Conservation (phyloP, 2,329 filamentous ascomycete species). For the Penicillium sp. region DNA sequence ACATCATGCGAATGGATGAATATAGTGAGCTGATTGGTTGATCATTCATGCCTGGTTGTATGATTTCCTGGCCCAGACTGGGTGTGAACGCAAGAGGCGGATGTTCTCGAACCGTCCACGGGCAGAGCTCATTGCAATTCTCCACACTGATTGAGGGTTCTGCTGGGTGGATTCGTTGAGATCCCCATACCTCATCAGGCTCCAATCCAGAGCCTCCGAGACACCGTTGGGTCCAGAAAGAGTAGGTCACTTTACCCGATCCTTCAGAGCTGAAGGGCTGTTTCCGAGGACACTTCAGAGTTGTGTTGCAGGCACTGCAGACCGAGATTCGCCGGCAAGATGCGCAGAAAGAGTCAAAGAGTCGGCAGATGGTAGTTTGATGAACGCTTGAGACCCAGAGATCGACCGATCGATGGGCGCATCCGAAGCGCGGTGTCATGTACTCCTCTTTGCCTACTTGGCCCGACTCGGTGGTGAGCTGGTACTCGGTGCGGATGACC, state of each 20-base stretch:
- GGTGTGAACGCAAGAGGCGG: slow-evolving; percentile 35
- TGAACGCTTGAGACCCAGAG: slow-evolving; percentile 42
- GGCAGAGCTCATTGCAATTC: slow-evolving; percentile 40
- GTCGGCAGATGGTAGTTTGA: slow-evolving; percentile 37
- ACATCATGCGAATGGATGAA: slow-evolving; percentile 37
- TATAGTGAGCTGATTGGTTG: slow-evolving; percentile 36
- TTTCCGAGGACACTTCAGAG: slow-evolving; percentile 36
- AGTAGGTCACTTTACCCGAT: slow-evolving; percentile 31
- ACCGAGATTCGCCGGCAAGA: slow-evolving; percentile 37
- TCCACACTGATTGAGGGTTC: slow-evolving; percentile 34
- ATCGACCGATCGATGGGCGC: slow-evolving; percentile 41
- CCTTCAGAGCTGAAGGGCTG: slow-evolving; percentile 28
- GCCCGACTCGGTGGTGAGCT: slow-evolving; percentile 33
- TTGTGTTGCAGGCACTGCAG: slow-evolving; percentile 36
- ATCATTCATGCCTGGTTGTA: slow-evolving; percentile 33
- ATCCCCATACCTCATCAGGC: slow-evolving; percentile 35
- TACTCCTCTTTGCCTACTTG: slow-evolving; percentile 39
- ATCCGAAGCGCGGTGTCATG: slow-evolving; percentile 42
- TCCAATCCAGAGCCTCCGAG: slow-evolving; percentile 29
- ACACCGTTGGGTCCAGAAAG: slow-evolving; percentile 36
- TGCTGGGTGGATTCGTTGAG: slow-evolving; percentile 39
- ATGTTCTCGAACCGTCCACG: slow-evolving; percentile 41
- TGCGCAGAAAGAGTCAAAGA: slow-evolving; percentile 33
- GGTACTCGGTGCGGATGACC: slow-evolving; percentile 38
- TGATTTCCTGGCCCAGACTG: slow-evolving; percentile 33